Conservation (phyloP, 2,329 filamentous ascomycete species). For the Spiromastix sp. region DNA sequence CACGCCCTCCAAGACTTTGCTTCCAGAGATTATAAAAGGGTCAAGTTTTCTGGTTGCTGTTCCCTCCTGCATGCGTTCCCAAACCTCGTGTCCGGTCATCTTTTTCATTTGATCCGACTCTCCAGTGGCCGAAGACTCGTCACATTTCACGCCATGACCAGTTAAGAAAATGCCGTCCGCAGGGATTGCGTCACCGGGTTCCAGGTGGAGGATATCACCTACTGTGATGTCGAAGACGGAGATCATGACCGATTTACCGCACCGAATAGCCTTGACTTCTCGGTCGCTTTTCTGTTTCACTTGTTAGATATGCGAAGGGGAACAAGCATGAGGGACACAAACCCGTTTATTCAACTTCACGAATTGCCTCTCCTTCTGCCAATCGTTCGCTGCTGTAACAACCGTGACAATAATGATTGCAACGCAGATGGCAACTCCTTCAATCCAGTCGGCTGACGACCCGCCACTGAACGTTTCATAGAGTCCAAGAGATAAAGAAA, state of each 20-base stretch:
- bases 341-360: constrained; percentile 47
- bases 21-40: constrained; percentile 70
- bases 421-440: constrained; percentile 56
- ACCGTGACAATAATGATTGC: constrained; percentile 55
- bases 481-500: constrained; percentile 59
- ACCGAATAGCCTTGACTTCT: constrained; percentile 56
- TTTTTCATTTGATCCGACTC: constrained; percentile 66
- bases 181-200: constrained; percentile 59
- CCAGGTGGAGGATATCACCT: constrained; percentile 59
- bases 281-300: constrained; percentile 50
- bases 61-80: constrained; percentile 43
- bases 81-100: constrained; percentile 49
- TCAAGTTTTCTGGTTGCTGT: constrained; percentile 48
- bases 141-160: constrained; percentile 57
- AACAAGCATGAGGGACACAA: constrained; percentile 10
- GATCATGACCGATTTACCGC: constrained; percentile 53
- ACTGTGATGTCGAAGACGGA: constrained; percentile 58
- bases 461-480: constrained; percentile 52
- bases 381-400: constrained; percentile 55
- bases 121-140: constrained; percentile 63
- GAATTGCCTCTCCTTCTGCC: constrained; percentile 58
- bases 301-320: constrained; percentile 5
- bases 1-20: constrained; percentile 66
- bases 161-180: constrained; percentile 61
- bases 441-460: constrained; percentile 52